A percentile compares a stretch with the other conserved stretches of the same genome.
These are phyloP conservation scores for Ophiostoma australiae DNA, from an alignment of 2,329 filamentous ascomycete genomes.

Conservation along the genomic window DNA sequence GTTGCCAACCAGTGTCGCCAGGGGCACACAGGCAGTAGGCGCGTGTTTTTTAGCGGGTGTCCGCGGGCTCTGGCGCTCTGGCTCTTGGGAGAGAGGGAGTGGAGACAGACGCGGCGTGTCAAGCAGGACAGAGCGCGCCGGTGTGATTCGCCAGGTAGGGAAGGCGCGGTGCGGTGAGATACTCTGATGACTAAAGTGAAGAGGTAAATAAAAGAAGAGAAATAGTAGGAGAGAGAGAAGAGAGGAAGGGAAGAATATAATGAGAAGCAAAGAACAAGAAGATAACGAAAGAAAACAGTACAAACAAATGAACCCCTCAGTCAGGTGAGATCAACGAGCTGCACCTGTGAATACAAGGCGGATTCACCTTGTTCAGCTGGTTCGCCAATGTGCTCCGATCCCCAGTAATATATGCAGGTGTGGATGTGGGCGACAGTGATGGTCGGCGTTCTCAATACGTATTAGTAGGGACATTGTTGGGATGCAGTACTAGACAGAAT, in stretches of 20 bases:
- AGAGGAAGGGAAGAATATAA: background rate
- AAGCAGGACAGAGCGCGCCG: background rate
- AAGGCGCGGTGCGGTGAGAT: background rate
- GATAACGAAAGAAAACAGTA: background rate
- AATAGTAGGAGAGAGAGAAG: background rate
- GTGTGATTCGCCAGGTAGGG: background rate
- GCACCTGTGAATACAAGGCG: background rate
- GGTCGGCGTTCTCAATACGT: background rate
- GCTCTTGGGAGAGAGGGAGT: background rate
- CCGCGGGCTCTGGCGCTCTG: background rate
- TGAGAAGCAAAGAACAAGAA: background rate
- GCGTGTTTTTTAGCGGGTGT: background rate
- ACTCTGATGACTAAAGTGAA: background rate
- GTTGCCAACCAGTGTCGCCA: background rate
- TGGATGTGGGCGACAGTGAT: background rate
- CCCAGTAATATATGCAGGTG: background rate
- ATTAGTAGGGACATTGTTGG: background rate
- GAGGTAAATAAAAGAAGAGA: background rate
- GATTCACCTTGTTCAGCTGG: background rate
- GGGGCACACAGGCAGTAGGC: background rate
- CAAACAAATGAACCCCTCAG: background rate
- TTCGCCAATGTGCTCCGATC: background rate
- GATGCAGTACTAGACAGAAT: background rate
- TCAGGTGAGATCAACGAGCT: background rate
- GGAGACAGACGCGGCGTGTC: background rate